These are phyloP conservation scores for Baorangia bicolor DNA, from an alignment of 768 basidiomycete genomes.

Conservation along the genomic window DNA sequence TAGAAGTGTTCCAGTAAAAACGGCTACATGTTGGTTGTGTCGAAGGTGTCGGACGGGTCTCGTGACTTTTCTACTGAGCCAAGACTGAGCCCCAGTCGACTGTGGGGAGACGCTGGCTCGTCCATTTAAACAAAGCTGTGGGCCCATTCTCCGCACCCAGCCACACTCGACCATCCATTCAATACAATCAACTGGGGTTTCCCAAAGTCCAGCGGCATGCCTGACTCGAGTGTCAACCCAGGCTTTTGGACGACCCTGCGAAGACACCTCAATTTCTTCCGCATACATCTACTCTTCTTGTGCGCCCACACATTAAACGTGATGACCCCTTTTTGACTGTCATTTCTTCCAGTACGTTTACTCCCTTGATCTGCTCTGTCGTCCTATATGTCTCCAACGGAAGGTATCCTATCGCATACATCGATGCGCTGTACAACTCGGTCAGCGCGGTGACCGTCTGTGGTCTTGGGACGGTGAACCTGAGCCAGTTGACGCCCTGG, in stretches of 20 bases:
- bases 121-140: not conserved
- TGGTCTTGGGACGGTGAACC: conserved; percentile 68
- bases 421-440: conserved; percentile 77
- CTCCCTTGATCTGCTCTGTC: conserved; percentile 73
- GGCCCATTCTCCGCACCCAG: no score
- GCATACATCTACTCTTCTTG: conserved; percentile 63
- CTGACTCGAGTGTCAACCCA: not conserved
- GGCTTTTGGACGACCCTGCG: conserved; percentile 29
- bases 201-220: conserved; percentile 3
- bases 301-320: conserved; percentile 32
- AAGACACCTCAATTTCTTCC: conserved; percentile 64
- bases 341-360: conserved; percentile 53
- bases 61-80: no score
- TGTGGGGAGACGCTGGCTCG: no score
- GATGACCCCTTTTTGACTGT: conserved; percentile 1
- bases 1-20: no score
- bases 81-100: no score
- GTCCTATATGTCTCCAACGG: conserved; percentile 88
- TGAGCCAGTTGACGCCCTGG: conserved; percentile 66
- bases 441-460: conserved; percentile 78
- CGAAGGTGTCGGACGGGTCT: no score
- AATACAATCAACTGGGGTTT: not conserved
- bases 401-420: conserved; percentile 61
- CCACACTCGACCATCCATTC: not conserved
- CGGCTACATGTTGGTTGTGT: no score